Base-by-base conservation (phyloP, 2,329 filamentous ascomycete genomes). In the Alternaria burnsii region DNA sequence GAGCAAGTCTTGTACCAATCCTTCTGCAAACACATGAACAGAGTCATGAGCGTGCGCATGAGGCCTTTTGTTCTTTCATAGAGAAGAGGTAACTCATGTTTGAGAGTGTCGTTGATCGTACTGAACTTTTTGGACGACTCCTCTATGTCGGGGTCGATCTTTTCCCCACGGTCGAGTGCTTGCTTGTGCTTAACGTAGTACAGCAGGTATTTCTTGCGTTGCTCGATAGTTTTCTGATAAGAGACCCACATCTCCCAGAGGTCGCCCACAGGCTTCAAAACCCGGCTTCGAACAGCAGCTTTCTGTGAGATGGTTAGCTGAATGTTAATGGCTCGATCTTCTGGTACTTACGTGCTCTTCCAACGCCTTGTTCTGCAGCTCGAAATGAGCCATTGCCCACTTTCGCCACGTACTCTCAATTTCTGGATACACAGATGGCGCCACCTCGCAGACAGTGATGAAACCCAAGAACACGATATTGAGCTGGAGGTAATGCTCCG, bases 401-500 rank as follows among this genome's bases (percentile, higher is more conserved):
- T 90, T 91, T 51, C 93, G 91, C 92, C 94, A 98, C 76, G 96
- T 97, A 82, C 91, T 94, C 79, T 97, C 94, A 41, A 96, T 83
- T 76, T 98, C 94, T 0, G 92, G 89, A 76, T 93, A 89, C 9
- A 74, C 66, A 7, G 73, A 73, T 12, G 89, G 89, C 2, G 82
- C 81, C 20, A 87, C 82, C 58, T 88, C 89, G 80, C 96, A 91
- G 66, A 94, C 90, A 1, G 91, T 86, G 77, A 97, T 93, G 76
- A 97, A 91, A 1, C 91, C 92, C 3, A 88, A 88, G 30, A 94
- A 86, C 66, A 94, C 91, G 61, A 92, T 89, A 50, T 93, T 86
- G 70, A 97, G 93, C 67, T 92, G 89, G 59, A 91, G 87, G 51
- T 97, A 90, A 65, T 92, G 93, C n/a, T 86, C 87, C 9, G 91